Evolutionary conservation across 2,329 filamentous ascomycete species (phyloP).

Genomic region (Scedosporium boydii): DNA sequence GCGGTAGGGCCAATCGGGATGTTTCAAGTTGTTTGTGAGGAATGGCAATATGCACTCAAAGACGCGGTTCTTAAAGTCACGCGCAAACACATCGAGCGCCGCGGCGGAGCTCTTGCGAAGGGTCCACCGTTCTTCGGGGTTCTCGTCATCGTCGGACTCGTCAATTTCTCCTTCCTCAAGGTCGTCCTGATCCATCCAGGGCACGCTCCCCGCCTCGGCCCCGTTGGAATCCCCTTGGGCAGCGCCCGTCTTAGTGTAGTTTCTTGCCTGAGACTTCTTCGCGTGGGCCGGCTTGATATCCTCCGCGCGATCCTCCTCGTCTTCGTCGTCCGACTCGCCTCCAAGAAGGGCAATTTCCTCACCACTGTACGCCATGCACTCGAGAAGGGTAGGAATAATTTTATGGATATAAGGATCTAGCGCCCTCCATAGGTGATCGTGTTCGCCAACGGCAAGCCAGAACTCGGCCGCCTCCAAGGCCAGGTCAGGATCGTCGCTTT

Average conservation of each 20-base stretch:
- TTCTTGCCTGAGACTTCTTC: constrained; percentile 49
- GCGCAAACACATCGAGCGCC: constrained; percentile 86
- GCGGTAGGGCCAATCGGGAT: constrained; percentile 81
- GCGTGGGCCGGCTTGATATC: constrained; percentile 92
- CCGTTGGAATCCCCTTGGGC: constrained; percentile 23
- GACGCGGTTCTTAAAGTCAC: constrained; percentile 77
- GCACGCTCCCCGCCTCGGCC: constrained; percentile 40
- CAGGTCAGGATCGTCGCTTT: constrained; percentile 77
- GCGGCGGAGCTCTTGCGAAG: constrained; percentile 94
- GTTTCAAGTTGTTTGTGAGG: constrained; percentile 78
- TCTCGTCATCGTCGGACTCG: constrained; percentile 63
- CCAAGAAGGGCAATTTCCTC: constrained; percentile 84
- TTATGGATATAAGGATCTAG: constrained; percentile 70
- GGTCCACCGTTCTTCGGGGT: constrained; percentile 90
- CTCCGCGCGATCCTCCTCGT: constrained; percentile 79
- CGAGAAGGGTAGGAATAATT: constrained; percentile 82
- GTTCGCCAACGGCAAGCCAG: constrained; percentile 89
- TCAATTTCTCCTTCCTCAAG: constrained; percentile 84
- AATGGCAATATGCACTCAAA: constrained; percentile 92
- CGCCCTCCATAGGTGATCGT: constrained; percentile 66
- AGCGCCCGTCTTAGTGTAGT: constrained; percentile 35
- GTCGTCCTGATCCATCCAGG: constrained; percentile 60
- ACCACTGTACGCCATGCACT: constrained; percentile 93
- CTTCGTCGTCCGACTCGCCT: constrained; percentile 78
- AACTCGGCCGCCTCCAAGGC: constrained; percentile 95